A percentile compares a stretch with the other conserved stretches of the same genome.
Conservation (phyloP, 768 basidiomycete genomes). For the Leccinum truebloodii region DNA sequence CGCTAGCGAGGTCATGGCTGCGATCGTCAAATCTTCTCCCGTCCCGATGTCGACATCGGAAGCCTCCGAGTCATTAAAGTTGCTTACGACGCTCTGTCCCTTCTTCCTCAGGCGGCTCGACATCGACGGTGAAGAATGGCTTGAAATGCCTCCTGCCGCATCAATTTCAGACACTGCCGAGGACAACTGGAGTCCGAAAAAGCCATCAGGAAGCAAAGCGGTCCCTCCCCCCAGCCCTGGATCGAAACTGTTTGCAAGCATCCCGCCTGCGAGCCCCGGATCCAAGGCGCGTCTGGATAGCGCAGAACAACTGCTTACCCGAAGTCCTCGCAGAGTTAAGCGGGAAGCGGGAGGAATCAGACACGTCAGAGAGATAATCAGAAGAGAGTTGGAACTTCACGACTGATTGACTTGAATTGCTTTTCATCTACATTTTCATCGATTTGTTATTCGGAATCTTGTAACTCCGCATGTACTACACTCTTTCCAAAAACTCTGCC, state of each 20-base stretch:
- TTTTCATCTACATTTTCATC: constrained; percentile 31
- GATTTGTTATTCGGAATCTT: constrained; percentile 27
- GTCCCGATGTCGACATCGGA: constrained; percentile 79
- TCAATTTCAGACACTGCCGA: constrained; percentile 20
- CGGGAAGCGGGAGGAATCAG: constrained; percentile 72
- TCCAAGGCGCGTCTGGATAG: constrained; percentile 55
- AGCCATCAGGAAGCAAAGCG: constrained; percentile 25
- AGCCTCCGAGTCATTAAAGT: constrained; percentile 68
- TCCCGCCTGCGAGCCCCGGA: constrained; percentile 50
- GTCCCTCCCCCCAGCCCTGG: constrained; percentile 41
- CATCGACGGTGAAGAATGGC: constrained; percentile 56
- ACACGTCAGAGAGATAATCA: constrained; percentile 79
- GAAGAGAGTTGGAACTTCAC: constrained; percentile 71
- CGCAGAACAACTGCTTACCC: constrained; percentile 57
- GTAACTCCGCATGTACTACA: constrained; percentile 8
- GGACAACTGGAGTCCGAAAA: constrained; percentile 39
- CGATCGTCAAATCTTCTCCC: constrained; percentile 78
- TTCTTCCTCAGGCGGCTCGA: constrained; percentile 73
- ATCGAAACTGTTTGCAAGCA: constrained; percentile 29
- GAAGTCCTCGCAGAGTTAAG: constrained; percentile 75
- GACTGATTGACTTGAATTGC: constrained; percentile 42
- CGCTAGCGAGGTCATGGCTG: constrained; percentile 60
- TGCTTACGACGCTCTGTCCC: constrained; percentile 71
- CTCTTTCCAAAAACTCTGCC: constrained; percentile 32
- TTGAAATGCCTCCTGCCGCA: constrained; percentile 45